Percentiles rank a stretch among this genome's conserved stretches.
These are phyloP conservation scores for Tubosaeta sp. DNA, from an alignment of 768 basidiomycete species.

Conservation along the genomic window DNA sequence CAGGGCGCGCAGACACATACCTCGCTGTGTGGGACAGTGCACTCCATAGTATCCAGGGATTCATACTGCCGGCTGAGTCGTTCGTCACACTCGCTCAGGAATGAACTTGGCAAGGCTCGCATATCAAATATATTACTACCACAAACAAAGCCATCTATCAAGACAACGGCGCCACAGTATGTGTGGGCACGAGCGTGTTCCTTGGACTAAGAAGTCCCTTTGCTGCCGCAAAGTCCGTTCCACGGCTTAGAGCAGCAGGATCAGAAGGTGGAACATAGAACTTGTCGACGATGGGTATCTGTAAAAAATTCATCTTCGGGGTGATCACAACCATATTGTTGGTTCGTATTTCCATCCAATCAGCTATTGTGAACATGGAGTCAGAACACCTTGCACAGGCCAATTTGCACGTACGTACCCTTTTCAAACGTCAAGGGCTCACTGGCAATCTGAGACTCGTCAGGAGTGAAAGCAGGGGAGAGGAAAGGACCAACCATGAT, in stretches of 20 bases:
- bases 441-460: slow-evolving; percentile 61
- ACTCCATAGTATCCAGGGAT: slow-evolving; percentile 64
- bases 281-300: slow-evolving; percentile 92
- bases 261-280: slow-evolving; percentile 88
- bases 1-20: slow-evolving; percentile 28
- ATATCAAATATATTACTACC: background rate
- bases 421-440: slow-evolving; percentile 97
- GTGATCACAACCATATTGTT: slow-evolving; percentile 96
- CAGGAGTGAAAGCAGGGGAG: slow-evolving; percentile 9
- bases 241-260: slow-evolving; percentile 62
- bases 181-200: slow-evolving; percentile 28
- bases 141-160: slow-evolving; percentile 1
- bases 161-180: slow-evolving; percentile 16
- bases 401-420: slow-evolving; percentile 42
- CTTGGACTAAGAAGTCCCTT: slow-evolving; percentile 79
- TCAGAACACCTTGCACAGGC: background rate
- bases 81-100: slow-evolving; percentile 2
- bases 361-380: slow-evolving; percentile 41
- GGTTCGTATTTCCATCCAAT: slow-evolving; percentile 99
- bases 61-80: slow-evolving; percentile 27
- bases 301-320: slow-evolving; percentile 89
- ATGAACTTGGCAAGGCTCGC: background rate
- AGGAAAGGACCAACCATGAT: slow-evolving; percentile 58
- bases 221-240: slow-evolving; percentile 78
- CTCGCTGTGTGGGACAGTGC: slow-evolving; percentile 61